Percentiles rank a stretch among this genome's conserved stretches.
These are phyloP conservation scores for Pseudogymnoascus sp. DNA, from an alignment of 2,329 filamentous ascomycete genomes.

Conservation along the genomic window DNA sequence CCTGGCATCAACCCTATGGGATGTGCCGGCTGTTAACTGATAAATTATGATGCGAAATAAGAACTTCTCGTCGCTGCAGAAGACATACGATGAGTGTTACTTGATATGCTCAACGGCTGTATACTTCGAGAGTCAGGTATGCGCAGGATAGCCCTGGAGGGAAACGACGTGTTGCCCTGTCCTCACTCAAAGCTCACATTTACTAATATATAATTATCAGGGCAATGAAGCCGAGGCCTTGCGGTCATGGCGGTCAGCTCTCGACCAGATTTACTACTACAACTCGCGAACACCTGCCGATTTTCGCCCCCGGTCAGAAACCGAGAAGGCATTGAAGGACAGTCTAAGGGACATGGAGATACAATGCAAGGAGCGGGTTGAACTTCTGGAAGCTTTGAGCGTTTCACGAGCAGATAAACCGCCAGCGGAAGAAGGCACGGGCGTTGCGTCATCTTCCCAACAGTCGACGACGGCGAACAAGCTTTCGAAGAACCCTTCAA, in stretches of 20 bases:
- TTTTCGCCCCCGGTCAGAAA: conserved; percentile 66
- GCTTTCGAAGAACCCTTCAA: conserved; percentile 23
- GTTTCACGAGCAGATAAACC: conserved; percentile 46
- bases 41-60: conserved; percentile 43
- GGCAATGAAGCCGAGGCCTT: conserved; percentile 87
- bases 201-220: conserved; percentile 37
- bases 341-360: conserved; percentile 75
- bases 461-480: conserved; percentile 16
- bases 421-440: conserved; percentile 19
- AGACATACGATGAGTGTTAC: conserved; percentile 96
- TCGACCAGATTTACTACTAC: conserved; percentile 82
- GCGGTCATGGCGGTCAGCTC: conserved; percentile 78
- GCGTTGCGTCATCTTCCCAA: conserved; percentile 12
- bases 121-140: conserved; percentile 88
- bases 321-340: conserved; percentile 72
- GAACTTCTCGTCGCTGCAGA: conserved; percentile 70
- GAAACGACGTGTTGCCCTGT: neutral
- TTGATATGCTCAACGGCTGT: conserved; percentile 90
- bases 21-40: conserved; percentile 3
- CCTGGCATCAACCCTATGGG: neutral
- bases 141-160: conserved; percentile 16
- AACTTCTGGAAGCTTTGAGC: conserved; percentile 73
- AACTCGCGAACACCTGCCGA: conserved; percentile 63
- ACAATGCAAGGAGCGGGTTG: conserved; percentile 88
- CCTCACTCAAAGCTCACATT: neutral